A percentile compares a stretch with the other conserved stretches of the same genome.
Conservation (phyloP, 805 yeast genomes). For the Sugiyamaella floridensis region DNA sequence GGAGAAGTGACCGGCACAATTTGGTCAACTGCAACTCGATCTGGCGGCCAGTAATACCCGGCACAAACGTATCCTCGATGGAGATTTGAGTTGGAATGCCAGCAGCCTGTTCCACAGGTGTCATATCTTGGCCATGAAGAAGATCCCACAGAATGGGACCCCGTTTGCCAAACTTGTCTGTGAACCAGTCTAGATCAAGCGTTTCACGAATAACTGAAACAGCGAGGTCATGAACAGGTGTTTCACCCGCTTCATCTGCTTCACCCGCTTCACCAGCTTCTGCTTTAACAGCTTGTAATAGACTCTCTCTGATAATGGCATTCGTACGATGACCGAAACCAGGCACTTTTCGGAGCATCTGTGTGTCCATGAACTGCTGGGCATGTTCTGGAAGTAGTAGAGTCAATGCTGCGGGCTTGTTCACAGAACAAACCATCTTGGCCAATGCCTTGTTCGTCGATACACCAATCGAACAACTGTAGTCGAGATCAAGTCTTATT, state of each 20-base stretch:
- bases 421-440: constrained; percentile 25
- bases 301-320: not conserved
- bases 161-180: not conserved
- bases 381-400: constrained; percentile 22
- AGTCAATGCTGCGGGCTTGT: constrained; percentile 28
- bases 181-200: not conserved
- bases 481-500: constrained; percentile 22
- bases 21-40: constrained; percentile 9
- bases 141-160: constrained; percentile 13
- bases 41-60: not conserved
- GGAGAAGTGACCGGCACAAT: constrained; percentile 17
- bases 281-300: not conserved
- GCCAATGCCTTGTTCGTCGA: constrained; percentile 25
- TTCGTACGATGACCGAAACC: constrained; percentile 25
- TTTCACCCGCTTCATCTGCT: not conserved
- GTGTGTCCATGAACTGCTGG: constrained; percentile 18
- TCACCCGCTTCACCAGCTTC: not conserved
- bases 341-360: constrained; percentile 20
- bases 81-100: constrained; percentile 24
- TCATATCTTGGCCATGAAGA: constrained; percentile 15
- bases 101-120: constrained; percentile 11
- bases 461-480: constrained; percentile 29
- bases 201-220: not conserved
- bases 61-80: constrained; percentile 25
- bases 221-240: not conserved